Conservation (phyloP, 2,329 filamentous ascomycete genomes). For the Chaetomiaceae sp. region DNA sequence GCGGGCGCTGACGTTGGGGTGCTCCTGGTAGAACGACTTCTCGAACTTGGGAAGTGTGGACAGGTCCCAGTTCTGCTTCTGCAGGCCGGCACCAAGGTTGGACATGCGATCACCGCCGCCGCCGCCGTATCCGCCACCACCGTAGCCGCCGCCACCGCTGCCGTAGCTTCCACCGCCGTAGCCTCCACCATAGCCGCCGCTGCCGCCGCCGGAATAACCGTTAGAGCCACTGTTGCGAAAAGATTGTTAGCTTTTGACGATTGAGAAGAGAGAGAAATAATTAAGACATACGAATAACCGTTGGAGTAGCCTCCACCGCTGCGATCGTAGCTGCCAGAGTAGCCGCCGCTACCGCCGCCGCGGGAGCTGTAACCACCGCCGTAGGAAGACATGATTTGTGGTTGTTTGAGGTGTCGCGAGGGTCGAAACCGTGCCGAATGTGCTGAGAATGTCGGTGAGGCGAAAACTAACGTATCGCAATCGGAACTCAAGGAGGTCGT, state of each 20-base stretch:
- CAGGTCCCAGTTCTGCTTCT: constrained; percentile 85
- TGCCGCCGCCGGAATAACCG: constrained; percentile 40
- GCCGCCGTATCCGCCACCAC: constrained; percentile 28
- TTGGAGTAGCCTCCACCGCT: constrained; percentile 34
- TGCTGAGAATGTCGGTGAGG: background rate
- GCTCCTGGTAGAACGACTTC: constrained; percentile 99
- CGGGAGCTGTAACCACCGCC: constrained; percentile 37
- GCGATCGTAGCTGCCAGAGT: constrained; percentile 47
- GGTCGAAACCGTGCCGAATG: background rate
- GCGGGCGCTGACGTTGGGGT: constrained; percentile 70
- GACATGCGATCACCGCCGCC: constrained; percentile 87
- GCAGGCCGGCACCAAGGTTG: constrained; percentile 79
- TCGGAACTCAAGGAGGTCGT: background rate
- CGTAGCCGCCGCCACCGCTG: constrained; percentile 49
- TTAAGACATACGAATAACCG: constrained; percentile 18
- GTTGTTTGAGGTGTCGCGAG: constrained; percentile 7
- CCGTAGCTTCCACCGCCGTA: constrained; percentile 38
- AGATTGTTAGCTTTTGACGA: constrained; percentile 17
- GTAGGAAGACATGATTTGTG: constrained; percentile 29
- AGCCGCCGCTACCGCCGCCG: constrained; percentile 42
- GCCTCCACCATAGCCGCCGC: constrained; percentile 33
- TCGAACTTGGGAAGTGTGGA: constrained; percentile 87
- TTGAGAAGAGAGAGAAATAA: constrained; percentile 15
- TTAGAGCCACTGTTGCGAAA: constrained; percentile 25
- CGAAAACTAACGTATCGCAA: background rate